Evolutionary conservation across 768 basidiomycete species (phyloP).

Genomic region (Naganishia onofrii): DNA sequence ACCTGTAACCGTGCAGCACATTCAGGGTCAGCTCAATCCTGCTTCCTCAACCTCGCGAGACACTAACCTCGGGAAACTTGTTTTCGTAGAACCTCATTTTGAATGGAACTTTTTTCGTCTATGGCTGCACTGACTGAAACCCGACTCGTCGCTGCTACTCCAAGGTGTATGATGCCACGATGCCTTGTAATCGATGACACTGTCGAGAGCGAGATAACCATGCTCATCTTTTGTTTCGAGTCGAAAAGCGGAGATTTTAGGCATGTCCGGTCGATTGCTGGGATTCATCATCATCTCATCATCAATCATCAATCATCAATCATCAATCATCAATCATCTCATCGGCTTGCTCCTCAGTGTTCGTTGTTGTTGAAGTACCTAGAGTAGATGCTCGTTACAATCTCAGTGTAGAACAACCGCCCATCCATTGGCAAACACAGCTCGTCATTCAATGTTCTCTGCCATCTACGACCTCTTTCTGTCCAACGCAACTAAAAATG

Average conservation of each 20-base stretch:
- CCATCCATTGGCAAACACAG: background rate
- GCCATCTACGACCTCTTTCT: slow-evolving; percentile 13
- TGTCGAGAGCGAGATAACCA: background rate
- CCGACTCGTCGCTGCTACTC: background rate
- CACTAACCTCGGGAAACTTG: slow-evolving; percentile 65
- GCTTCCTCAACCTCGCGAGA: background rate
- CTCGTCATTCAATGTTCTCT: background rate
- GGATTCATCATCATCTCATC: background rate
- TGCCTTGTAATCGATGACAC: background rate
- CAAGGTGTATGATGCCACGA: background rate
- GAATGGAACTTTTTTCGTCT: background rate
- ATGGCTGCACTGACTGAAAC: background rate
- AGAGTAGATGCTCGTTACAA: no score
- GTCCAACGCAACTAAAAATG: background rate
- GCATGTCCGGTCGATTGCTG: background rate
- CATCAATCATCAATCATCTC: no score
- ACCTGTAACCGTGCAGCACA: slow-evolving; percentile 59
- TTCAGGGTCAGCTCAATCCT: background rate
- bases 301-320: background rate
- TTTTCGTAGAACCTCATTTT: slow-evolving; percentile 89
- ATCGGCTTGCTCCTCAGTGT: no score
- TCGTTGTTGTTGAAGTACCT: no score
- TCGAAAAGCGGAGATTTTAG: background rate
- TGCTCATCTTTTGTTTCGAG: slow-evolving; percentile 5
- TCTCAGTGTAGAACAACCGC: background rate